Conservation (phyloP, 73 alveolate genomes). For the Breviolum minutum region DNA sequence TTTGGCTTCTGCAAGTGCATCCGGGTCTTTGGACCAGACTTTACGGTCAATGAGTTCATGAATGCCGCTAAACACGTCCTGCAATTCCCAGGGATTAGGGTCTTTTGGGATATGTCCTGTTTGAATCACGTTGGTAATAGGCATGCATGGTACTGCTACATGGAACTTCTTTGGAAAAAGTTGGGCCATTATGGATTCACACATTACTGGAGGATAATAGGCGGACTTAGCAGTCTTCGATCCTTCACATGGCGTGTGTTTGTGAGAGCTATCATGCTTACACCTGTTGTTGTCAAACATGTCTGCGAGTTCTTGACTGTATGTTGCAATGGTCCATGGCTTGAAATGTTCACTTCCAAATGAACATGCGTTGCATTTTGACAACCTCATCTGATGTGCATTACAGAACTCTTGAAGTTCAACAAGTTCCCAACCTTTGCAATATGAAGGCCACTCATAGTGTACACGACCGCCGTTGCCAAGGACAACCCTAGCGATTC, state of each 20-base stretch:
- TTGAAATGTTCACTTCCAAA: not conserved
- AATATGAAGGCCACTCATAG: constrained; percentile 17
- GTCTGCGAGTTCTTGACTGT: not conserved
- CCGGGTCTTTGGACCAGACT: not conserved
- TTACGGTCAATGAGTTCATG: not conserved
- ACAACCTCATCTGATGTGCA: not conserved
- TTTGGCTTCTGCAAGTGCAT: not conserved
- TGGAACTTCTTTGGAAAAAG: not conserved
- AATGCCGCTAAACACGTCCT: not conserved
- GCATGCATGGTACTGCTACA: not conserved
- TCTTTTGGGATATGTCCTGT: not conserved
- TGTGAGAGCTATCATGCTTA: not conserved
- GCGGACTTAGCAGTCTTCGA: not conserved
- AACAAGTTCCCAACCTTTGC: not conserved
- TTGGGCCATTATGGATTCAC: constrained; percentile 5
- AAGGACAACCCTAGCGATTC: not conserved
- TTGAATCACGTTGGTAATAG: not conserved
- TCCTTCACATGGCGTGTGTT: not conserved
- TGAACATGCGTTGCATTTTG: not conserved
- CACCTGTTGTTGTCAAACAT: not conserved
- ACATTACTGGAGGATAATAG: not conserved
- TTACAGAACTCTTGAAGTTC: not conserved
- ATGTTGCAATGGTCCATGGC: constrained; percentile 8
- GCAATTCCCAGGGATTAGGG: not conserved
- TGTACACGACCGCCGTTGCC: constrained; percentile 8